phyloP scores from a whole-genome alignment of 345 rosid species.

The Aquilaria yunnanensis region DNA sequence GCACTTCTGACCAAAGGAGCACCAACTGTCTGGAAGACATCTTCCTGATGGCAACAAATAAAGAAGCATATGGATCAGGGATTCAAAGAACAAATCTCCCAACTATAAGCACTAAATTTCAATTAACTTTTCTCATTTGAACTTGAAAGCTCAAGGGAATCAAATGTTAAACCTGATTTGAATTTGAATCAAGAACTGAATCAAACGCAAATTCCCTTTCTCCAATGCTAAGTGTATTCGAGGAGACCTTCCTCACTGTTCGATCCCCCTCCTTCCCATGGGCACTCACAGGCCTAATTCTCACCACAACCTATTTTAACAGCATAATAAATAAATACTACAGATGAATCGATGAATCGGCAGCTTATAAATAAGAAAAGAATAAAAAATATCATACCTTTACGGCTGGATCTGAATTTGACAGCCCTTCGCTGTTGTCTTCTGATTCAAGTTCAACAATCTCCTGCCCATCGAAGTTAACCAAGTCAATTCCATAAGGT shows the following conservation, averaged over 20 bases:
- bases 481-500: background rate
- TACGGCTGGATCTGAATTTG: slow-evolving; percentile 52
- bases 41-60: slow-evolving; percentile 47
- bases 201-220: slow-evolving; percentile 70
- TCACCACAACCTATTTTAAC: slow-evolving; percentile 61
- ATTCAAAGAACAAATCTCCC: background rate
- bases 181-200: slow-evolving; percentile 67
- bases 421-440: slow-evolving; percentile 19
- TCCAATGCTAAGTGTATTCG: slow-evolving; percentile 46
- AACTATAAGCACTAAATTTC: background rate
- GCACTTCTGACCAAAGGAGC: slow-evolving; percentile 76
- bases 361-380: background rate
- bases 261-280: slow-evolving; percentile 31
- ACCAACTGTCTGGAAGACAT: slow-evolving; percentile 70
- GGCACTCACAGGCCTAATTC: slow-evolving; percentile 54
- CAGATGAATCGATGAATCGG: too few species aligned
- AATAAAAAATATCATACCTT: slow-evolving; percentile 38
- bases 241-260: slow-evolving; percentile 48
- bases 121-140: background rate
- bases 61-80: slow-evolving; percentile 5
- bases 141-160: background rate
- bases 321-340: slow-evolving; percentile 1
- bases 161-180: slow-evolving; percentile 54
- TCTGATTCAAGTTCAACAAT: slow-evolving; percentile 19
- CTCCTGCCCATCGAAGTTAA: slow-evolving; percentile 22